Conservation (phyloP, 1,284 basidiomycete genomes). For the Cutaneotrichosporon daszewskae region DNA sequence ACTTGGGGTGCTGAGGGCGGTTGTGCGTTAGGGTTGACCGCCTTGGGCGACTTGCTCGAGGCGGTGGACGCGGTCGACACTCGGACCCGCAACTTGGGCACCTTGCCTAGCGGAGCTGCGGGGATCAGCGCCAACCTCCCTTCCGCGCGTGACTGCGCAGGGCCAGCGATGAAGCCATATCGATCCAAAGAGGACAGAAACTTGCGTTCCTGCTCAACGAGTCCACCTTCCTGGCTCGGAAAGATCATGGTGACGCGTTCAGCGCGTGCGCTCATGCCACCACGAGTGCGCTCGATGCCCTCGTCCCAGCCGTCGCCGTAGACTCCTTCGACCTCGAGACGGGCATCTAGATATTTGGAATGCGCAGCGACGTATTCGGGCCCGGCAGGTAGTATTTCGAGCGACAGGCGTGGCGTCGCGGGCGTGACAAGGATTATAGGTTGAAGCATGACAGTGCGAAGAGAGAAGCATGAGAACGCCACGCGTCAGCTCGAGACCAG, state of each 20-base stretch:
- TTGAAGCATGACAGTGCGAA: neutral
- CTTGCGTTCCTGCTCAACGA: conserved; percentile 56
- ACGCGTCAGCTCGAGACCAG: neutral
- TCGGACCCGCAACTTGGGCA: conserved; percentile 51
- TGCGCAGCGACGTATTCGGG: neutral
- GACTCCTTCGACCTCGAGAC: conserved; percentile 74
- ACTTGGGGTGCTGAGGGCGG: too few relatives aligned
- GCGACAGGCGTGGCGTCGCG: too few relatives aligned
- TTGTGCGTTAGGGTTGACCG: neutral
- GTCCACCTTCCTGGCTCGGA: conserved; percentile 45
- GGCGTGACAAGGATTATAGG: neutral
- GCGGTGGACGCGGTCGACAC: neutral
- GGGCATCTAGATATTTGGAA: conserved; percentile 54
- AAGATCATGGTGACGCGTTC: conserved; percentile 52
- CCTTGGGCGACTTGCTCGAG: neutral
- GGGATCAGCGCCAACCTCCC: conserved; percentile 68
- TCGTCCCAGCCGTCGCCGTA: conserved; percentile 87
- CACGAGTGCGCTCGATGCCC: conserved; percentile 84
- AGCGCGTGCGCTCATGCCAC: conserved; percentile 52
- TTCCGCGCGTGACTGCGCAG: conserved; percentile 56
- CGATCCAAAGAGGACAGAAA: conserved; percentile 64
- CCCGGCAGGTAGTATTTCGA: too few relatives aligned
- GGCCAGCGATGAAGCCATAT: conserved; percentile 75
- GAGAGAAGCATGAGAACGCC: neutral
- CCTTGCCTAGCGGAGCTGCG: conserved; percentile 58